Base-by-base conservation (phyloP, 1,139 yeast species). In the Candida dubliniensis region DNA sequence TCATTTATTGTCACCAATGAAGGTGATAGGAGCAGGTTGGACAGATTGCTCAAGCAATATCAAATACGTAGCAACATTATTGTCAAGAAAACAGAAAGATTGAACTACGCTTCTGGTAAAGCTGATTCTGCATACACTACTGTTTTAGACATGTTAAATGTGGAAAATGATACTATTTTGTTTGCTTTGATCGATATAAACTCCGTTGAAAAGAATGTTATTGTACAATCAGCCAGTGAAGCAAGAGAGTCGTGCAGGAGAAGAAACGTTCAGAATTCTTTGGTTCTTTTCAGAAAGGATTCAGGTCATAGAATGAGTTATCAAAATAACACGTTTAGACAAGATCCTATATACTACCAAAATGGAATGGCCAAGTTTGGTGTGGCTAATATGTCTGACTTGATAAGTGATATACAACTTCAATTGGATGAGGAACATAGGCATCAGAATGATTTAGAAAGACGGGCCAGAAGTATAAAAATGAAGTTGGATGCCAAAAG, bases 1-100 rank as follows among this genome's bases (percentile, higher is more conserved):
- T 71, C 90, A 0, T 90, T 88, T 60, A 70, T 87, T 31, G 96
- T 88, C 1, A 71, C 76, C 34, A 79, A 77, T 56, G 79, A 74
- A 40, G 72, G 72, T 35, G 99, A 93, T 58, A 75, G 84, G 44
- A 63, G 64, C 33, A 48, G 66, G 4, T 63, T 93, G 24, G 68
- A 69, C 11, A 48, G 59, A 0, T 61, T 85, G 4, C 64, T 86
- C 51, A 61, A 60, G 36, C 56, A 59, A 25, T 43, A 54, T 47
- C 49, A 55, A 8, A 47, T 64, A 1, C 48, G 52, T 42, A 63
- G 62, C 27, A 65, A 67, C 49, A 74, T 88, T 12, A 68, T 82
- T 30, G 76, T 79, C 0, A 73, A 95, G 49, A 72, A 64, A 41
- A 67, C 73, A 31, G 93, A 84, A 56, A 54, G 60, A 7, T 87